A percentile compares a stretch with the other conserved stretches of the same genome.
Conservation (phyloP, 805 yeast genomes). For the Starmerella bombicola region DNA sequence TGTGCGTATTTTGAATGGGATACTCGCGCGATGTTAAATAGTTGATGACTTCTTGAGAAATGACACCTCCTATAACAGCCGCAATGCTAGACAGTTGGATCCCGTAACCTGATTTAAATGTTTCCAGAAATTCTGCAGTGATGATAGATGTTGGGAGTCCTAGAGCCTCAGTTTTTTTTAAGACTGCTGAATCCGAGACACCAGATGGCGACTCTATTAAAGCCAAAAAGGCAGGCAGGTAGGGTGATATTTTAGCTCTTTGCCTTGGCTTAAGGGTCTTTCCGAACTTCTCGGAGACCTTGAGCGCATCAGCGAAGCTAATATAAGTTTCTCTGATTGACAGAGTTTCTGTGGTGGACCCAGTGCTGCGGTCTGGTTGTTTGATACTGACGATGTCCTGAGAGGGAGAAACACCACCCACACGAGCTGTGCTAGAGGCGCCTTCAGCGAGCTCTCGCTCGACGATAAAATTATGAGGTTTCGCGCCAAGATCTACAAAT, state of each 20-base stretch:
- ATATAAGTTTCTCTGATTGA: constrained; percentile 22
- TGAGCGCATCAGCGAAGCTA: constrained; percentile 18
- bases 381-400: constrained; percentile 35
- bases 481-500: constrained; percentile 58
- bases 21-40: constrained; percentile 59
- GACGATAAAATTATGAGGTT: constrained; percentile 34
- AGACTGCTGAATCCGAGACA: constrained; percentile 19
- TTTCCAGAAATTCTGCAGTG: constrained; percentile 29
- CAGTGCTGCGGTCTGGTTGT: constrained; percentile 28
- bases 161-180: constrained; percentile 24
- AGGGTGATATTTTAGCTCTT: constrained; percentile 38
- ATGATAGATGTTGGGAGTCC: constrained; percentile 38
- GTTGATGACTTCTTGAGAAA: constrained; percentile 86
- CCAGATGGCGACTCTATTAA: constrained; percentile 36
- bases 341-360: constrained; percentile 31
- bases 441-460: constrained; percentile 16
- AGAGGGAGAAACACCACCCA: constrained; percentile 38
- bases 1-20: constrained; percentile 68
- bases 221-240: constrained; percentile 49
- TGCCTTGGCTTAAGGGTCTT: constrained; percentile 27
- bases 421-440: constrained; percentile 31
- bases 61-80: constrained; percentile 78
- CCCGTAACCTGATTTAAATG: constrained; percentile 28
- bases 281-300: constrained; percentile 14
- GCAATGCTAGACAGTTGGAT: constrained; percentile 72